Evolutionary conservation across 140 eudicot species (phyloP), one percentile per base, ranked within the genome.

Genomic region (Flaveria floridana): DNA sequence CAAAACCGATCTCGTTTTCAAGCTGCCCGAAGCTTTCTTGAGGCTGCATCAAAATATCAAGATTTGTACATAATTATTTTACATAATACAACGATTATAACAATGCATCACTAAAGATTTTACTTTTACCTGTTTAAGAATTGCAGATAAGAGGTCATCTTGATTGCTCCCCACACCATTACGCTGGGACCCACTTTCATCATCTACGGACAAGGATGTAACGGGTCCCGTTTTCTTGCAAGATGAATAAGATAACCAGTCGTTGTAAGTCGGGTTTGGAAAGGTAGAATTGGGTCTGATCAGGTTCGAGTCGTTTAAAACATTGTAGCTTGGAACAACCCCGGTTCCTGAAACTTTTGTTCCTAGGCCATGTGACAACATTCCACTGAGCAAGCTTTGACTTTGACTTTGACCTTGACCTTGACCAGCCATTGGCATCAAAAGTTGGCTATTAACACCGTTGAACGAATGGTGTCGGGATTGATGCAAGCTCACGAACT

Each of bases 111-210:
- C 42, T 0, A 25, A 58, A 58, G 65, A 58, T 25, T 57, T 13
- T 3, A 26, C 41, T 37, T 66, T 53, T n/a, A 87, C 97, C 79
- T 63, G 91, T 68, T 94, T 94, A 52, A 94, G 84, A 58, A 90
- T 74, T 66, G 88, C 91, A 53, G 80, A 72, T 80, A 94, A 74
- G 59, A 86, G 89, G 51, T 88, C 97, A 7, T 94, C 97, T 78
- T 86, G 97, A 77, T 84, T 86, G 65, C 76, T 68, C 10, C 25
- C 52, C 6, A 79, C 14, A 3, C 50, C 42, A 66, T 61, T 84
- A 13, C 63, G 41, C 26, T 64, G 61, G 59, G 41, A 16, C 42
- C 56, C 77, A 41, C 56, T 76, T 65, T 67, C 72, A 11, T 42
- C 72, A 66, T 19, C 55, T 41, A 66, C 55, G 0, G 11, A 9